Evolutionary conservation across 2,329 filamentous ascomycete genomes (phyloP), one percentile per base, ranked within the genome.

Genomic region (Talaromyces sp.): DNA sequence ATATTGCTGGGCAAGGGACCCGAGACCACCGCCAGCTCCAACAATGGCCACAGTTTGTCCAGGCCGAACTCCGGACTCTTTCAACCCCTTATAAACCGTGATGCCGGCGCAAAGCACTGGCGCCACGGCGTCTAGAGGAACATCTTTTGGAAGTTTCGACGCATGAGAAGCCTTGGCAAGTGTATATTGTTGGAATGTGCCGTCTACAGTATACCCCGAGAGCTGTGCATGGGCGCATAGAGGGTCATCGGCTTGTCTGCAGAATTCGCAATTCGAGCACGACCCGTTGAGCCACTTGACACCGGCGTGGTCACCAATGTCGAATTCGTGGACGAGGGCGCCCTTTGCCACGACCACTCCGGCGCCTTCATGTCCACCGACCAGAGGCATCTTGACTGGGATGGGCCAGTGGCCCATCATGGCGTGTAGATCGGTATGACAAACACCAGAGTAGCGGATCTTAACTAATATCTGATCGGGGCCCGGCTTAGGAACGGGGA

Each of bases 241-340:
- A 3, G 92, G 90, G 81, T 97, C 93, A 71, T 96, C 90, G 58
- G 86, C 79, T 70, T 88, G 84, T 75, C 90, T 88, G 83, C 93
- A 97, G 85, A 91, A 96, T 71, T 87, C 85, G 82, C 93, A 98
- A 69, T 84, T 79, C 67, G 96, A 83, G 80, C 94, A 97, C 56
- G 90, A 89, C 69, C 92, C 90, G 79, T 97, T 95, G 72, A 97
- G 84, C 93, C 93, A 97, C 68, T 92, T 96, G 79, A 98, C 86
- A 76, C 94, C 94, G 67, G 88, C 94, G 73, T 92, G 83, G 75
- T 96, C 92, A 71, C 93, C 93, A 72, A 97, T 83, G 76, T 92
- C 82, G 67, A 96, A 81, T 72, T 95, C 91, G 3, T 85, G 81
- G 69, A 95, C 92, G 41, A 96, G 85, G 22, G 89, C 83, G 72